Evolutionary conservation across 2,329 filamentous ascomycete species (phyloP).

Genomic region (Botryosphaeria dothidea): DNA sequence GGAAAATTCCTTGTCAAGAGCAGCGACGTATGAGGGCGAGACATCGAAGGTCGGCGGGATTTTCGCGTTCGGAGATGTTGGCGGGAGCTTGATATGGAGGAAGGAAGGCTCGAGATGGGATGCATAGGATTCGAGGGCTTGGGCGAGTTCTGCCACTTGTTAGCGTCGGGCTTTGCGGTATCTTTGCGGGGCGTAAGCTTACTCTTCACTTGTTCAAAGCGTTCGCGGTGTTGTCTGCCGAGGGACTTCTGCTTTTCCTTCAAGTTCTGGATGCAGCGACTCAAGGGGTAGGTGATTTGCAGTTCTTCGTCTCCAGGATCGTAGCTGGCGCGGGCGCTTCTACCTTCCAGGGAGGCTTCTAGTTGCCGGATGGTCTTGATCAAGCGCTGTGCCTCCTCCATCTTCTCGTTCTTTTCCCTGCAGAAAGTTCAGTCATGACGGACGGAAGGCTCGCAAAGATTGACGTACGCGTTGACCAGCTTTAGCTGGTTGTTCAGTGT

Average conservation of each 20-base stretch:
- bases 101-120: constrained; percentile 92
- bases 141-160: constrained; percentile 70
- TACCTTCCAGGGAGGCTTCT: constrained; percentile 84
- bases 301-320: constrained; percentile 69
- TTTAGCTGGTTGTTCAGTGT: constrained; percentile 89
- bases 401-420: constrained; percentile 83
- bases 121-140: constrained; percentile 93
- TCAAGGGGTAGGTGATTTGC: constrained; percentile 79
- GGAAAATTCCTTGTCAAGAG: constrained; percentile 87
- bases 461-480: constrained; percentile 67
- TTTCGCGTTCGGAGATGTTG: constrained; percentile 73
- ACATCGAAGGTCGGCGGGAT: constrained; percentile 86
- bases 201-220: constrained; percentile 96
- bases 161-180: constrained; percentile 13
- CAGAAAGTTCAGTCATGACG: constrained; percentile 17
- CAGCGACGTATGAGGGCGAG: constrained; percentile 83
- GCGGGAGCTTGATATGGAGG: constrained; percentile 80
- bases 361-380: constrained; percentile 89
- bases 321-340: constrained; percentile 64
- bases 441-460: background rate
- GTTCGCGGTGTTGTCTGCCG: constrained; percentile 80
- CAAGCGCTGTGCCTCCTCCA: constrained; percentile 84
- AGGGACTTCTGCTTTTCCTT: constrained; percentile 85
- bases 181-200: constrained; percentile 35
- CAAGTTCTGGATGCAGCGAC: constrained; percentile 73